Evolutionary conservation across 2,329 filamentous ascomycete species (phyloP).

Genomic region (Endoconidiophora polonica): DNA sequence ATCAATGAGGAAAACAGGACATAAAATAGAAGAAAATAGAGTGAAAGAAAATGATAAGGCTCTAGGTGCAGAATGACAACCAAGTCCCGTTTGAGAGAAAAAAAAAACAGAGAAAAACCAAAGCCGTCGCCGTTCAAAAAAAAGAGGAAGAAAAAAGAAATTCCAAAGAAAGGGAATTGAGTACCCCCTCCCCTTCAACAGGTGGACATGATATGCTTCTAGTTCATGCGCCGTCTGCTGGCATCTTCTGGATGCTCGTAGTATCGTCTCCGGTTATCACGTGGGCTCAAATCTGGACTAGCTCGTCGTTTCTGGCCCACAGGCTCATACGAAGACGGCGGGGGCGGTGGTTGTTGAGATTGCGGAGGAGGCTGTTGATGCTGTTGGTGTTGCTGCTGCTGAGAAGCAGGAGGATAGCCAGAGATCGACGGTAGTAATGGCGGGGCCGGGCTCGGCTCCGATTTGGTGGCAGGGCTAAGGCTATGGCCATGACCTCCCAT

Average conservation of each 20-base stretch:
- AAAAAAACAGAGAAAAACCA: neutral
- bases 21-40: neutral
- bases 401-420: slow-evolving; percentile 17
- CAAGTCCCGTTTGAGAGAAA: neutral
- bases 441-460: slow-evolving; percentile 26
- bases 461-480: slow-evolving; percentile 22
- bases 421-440: slow-evolving; percentile 22
- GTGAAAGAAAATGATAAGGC: too few relatives aligned
- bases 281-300: slow-evolving; percentile 29
- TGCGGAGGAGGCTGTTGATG: too few relatives aligned
- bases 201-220: neutral
- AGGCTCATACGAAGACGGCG: slow-evolving; percentile 20
- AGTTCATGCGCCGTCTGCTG: slow-evolving; percentile 9
- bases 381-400: too few relatives aligned
- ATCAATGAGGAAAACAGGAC: slow-evolving; percentile 1
- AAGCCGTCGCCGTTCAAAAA: neutral
- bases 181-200: neutral
- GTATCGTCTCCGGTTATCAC: slow-evolving; percentile 24
- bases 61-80: neutral
- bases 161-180: neutral
- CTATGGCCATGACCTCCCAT: slow-evolving; percentile 13
- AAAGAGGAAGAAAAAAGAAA: slow-evolving; percentile 5
- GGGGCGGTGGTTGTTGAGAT: too few relatives aligned
- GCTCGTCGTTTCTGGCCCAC: slow-evolving; percentile 33
- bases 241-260: slow-evolving; percentile 11